Evolutionary conservation across 179 eudicot species (phyloP).

Genomic region (Corrigiola litoralis): DNA sequence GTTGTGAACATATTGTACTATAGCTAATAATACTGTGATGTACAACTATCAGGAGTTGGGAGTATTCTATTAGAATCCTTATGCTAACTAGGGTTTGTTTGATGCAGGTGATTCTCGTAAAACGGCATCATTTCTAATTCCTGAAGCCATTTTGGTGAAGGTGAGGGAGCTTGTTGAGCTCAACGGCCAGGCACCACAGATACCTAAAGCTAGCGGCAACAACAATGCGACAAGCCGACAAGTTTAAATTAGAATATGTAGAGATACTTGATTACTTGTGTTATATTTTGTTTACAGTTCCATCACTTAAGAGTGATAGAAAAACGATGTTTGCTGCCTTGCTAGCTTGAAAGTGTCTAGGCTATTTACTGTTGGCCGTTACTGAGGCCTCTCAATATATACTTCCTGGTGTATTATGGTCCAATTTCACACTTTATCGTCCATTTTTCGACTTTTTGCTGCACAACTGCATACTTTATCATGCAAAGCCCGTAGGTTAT

Average conservation of each 20-base stretch:
- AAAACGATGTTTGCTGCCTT: slow-evolving; percentile 11
- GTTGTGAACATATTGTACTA: no score
- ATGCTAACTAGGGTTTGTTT: not conserved
- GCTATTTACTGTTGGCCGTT: no score
- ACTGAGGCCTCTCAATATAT: no score
- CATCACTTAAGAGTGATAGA: slow-evolving; percentile 4
- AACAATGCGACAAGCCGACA: slow-evolving; percentile 12
- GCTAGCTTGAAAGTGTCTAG: slow-evolving; percentile 1
- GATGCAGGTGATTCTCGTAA: slow-evolving; percentile 38
- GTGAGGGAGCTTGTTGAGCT: slow-evolving; percentile 92
- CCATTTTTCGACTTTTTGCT: no score
- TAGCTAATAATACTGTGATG: no score
- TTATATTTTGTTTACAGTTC: slow-evolving; percentile 21
- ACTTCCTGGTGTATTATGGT: no score
- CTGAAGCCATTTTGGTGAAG: slow-evolving; percentile 58
- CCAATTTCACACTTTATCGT: no score
- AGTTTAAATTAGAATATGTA: slow-evolving; percentile 30
- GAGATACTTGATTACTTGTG: slow-evolving; percentile 30
- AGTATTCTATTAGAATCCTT: not conserved
- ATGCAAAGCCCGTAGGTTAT: no score
- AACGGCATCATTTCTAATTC: slow-evolving; percentile 60
- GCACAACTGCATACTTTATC: no score
- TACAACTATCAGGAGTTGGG: not conserved
- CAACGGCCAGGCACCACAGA: slow-evolving; percentile 57
- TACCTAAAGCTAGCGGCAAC: slow-evolving; percentile 32